Evolutionary conservation across 2,329 filamentous ascomycete species (phyloP), one percentile per base, ranked within the genome.

Genomic region (Bipolaris victoriae): DNA sequence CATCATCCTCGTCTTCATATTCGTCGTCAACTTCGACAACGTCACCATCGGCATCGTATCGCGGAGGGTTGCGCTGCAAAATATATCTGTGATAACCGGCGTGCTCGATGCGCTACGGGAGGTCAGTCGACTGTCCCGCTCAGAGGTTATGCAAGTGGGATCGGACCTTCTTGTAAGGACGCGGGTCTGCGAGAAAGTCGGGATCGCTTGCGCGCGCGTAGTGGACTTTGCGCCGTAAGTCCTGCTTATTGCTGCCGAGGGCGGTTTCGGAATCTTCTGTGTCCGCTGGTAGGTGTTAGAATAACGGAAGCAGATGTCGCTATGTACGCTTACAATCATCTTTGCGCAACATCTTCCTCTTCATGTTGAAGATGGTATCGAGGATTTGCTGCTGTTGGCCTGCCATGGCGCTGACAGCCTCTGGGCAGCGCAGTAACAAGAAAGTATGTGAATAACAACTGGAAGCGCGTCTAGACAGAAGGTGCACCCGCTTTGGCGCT

Each of bases 11-110:
- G 47, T 88, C 85, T 40, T 88, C 85, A 58, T 87, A 85, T 55
- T 90, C 88, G 57, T 91, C 88, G 60, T 88, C 87, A 71, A 86
- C 89, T 40, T 91, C 88, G 53, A 92, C 80, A 61, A 91, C 87
- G 71, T 90, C 92, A 61, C 90, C 90, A 66, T 94, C 90, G 44
- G 91, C 87, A 76, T 94, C 90, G 63, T 90, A 80, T 45, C 90
- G 81, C 10, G 86, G 84, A 5, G 89, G 89, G 66, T 92, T 94
- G 64, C 85, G 86, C 74, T 86, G 86, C 62, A 96, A 87, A 64
- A 93, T 91, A 52, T 87, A 82, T 71, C 91, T 84, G 57, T 84
- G 81, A 70, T 89, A 88, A 57, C 91, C 91, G 33, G 86, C 89
- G 73, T 92, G 90, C 55, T 91, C 87, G 66, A 92, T 84, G 64